These are phyloP conservation scores for Eucalyptus cloeziana DNA, from an alignment of 345 rosid genomes.

Conservation along the genomic window DNA sequence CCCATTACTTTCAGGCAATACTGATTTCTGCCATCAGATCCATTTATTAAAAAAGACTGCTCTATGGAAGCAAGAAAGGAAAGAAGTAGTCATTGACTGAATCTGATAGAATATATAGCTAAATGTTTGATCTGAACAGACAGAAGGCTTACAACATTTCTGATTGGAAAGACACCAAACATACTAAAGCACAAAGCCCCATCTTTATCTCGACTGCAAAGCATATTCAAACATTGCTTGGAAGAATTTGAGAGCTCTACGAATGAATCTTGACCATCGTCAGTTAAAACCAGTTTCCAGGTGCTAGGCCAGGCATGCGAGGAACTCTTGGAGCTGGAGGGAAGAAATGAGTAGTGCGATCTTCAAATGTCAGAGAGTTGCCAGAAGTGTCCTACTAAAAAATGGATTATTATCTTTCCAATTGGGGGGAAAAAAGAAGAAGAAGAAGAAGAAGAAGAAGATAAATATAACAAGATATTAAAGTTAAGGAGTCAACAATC, in stretches of 20 bases:
- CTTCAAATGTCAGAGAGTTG: slow-evolving; percentile 41
- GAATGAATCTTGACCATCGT: slow-evolving; percentile 76
- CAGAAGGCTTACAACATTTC: slow-evolving; percentile 54
- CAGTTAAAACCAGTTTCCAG: slow-evolving; percentile 70
- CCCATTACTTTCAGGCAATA: neutral
- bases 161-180: slow-evolving; percentile 89
- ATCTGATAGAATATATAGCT: neutral
- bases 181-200: slow-evolving; percentile 79
- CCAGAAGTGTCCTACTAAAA: slow-evolving; percentile 20
- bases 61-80: neutral
- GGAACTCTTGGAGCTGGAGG: slow-evolving; percentile 91
- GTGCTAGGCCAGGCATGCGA: slow-evolving; percentile 58
- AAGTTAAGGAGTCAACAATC: neutral
- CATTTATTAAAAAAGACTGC: neutral
- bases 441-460: neutral
- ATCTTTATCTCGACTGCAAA: slow-evolving; percentile 79
- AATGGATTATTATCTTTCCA: neutral
- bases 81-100: neutral
- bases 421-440: neutral
- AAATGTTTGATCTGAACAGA: neutral
- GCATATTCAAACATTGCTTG: slow-evolving; percentile 70
- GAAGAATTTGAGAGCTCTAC: slow-evolving; percentile 67
- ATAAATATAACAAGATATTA: neutral
- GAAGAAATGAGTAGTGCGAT: slow-evolving; percentile 79
- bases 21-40: neutral